Evolutionary conservation across 768 basidiomycete species (phyloP).

Genomic region (Lactifluus piperatus): DNA sequence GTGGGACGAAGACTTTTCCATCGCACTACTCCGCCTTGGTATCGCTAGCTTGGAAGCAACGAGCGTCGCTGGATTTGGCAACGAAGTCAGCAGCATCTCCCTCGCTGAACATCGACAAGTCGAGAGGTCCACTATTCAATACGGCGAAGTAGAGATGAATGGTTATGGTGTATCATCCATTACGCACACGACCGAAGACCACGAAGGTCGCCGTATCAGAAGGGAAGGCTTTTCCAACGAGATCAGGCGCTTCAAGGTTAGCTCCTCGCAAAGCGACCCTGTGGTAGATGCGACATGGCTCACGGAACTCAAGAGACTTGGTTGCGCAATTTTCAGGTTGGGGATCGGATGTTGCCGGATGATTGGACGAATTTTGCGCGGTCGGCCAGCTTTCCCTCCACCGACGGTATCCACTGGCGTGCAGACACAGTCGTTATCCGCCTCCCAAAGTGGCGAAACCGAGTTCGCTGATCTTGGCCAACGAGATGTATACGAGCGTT

Average conservation of each 20-base stretch:
- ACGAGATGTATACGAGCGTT: slow-evolving; percentile 42
- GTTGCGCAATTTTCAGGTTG: slow-evolving; percentile 6
- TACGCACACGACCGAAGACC: slow-evolving; percentile 25
- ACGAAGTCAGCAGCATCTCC: slow-evolving; percentile 56
- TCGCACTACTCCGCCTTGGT: slow-evolving; percentile 61
- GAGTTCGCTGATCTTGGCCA: slow-evolving; percentile 24
- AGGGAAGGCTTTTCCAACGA: slow-evolving; percentile 43
- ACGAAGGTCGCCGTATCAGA: slow-evolving; percentile 21
- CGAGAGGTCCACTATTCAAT: slow-evolving; percentile 22
- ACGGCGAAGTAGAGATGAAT: slow-evolving; percentile 32
- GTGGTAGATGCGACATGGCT: slow-evolving; percentile 36
- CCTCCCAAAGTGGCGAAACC: slow-evolving; percentile 12
- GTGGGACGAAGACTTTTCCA: slow-evolving; percentile 65
- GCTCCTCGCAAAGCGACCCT: slow-evolving; percentile 30
- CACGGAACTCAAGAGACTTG: slow-evolving; percentile 27
- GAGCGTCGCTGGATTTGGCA: slow-evolving; percentile 59
- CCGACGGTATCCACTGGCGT: background rate
- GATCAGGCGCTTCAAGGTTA: slow-evolving; percentile 35
- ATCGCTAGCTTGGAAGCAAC: slow-evolving; percentile 72
- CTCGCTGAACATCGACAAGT: slow-evolving; percentile 16
- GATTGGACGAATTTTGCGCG: slow-evolving; percentile 11
- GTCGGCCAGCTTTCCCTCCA: slow-evolving; percentile 5
- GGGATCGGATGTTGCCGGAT: slow-evolving; percentile 10
- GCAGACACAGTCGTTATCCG: background rate
- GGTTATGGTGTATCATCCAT: slow-evolving; percentile 36